Evolutionary conservation across 75 land plant genomes (phyloP), one percentile per base, ranked within the genome.

Genomic region (Pinus albicaulis): DNA sequence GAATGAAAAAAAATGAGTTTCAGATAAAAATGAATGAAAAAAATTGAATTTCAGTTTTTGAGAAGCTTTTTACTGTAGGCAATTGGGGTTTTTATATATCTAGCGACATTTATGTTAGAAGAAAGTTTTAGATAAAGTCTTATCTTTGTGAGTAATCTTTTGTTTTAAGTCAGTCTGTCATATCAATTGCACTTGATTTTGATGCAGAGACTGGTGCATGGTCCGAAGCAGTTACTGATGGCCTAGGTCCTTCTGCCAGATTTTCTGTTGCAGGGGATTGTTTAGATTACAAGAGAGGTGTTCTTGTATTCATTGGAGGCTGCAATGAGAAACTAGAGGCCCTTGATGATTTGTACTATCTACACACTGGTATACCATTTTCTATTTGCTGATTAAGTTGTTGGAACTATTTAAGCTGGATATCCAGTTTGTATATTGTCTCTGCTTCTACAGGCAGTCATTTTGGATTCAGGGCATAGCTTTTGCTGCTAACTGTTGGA

Each of bases 251-350:
- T 56, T 85, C 85, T 71, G 48, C 80, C n/a, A 80, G 87, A 57
- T 85, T 85, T 59, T 82, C 87, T 59, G 72, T 85, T 48, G 87
- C 87, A 75, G 85, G 87, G 41, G 87, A 85, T 52, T 79, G 76
- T 55, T 61, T 82, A 23, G 87, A 85, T 79, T 7, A 76, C 13
- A 78, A 82, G 66, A 75, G 66, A 57, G 87, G 87, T 20, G 71
- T 85, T 59, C 78, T 85, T n/a, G 57, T 76, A n/a, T 82, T 85
- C 63, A 71, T 80, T 75, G 87, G 87, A n/a, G 87, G 87, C 34
- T 85, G 87, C 74, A 85, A 85, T 71, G 87, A 82, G 60, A 74
- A 85, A 24, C 64, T 85, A 61, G 87, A 85, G 58, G 87, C 87
- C 7, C 85, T 85, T 52, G 85, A 82, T 76, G 87, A 85, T 26